Evolutionary conservation across 2,329 filamentous ascomycete genomes (phyloP), one percentile per base, ranked within the genome.

Genomic region (Alternaria triticina): DNA sequence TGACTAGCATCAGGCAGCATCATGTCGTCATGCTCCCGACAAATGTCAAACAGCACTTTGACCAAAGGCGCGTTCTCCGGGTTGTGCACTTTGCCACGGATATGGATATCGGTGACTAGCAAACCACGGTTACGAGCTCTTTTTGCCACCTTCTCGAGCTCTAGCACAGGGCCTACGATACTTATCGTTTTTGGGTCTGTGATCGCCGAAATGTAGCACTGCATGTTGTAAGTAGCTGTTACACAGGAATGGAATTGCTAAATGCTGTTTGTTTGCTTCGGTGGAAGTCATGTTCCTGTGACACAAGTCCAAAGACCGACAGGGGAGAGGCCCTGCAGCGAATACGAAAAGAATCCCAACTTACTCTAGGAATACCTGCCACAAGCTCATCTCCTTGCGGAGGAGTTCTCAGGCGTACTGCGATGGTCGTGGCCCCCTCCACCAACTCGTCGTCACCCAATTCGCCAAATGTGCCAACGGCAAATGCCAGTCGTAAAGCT

Each of bases 131-230:
- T 54, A 30, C 59, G 59, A 44, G 65, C 65, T 50, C 52, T 61
- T 6, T 57, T 25, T 28, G 57, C 57, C 22, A 73, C 52, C 43
- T 61, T 47, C 28, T 57, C 54, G 28, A 73, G 64, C n/a, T 57
- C 51, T 5, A 33, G 44, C 4, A 62, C 62, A 8, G 66, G 54
- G 11, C 68, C 68, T 12, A 73, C 70, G 15, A 72, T 64, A 57
- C 71, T 73, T 40, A 73, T 59, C 9, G 67, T 70, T 60, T 64
- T 71, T 17, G 70, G 70, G 23, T 72, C 71, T 13, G 70, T 72
- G 23, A 72, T 57, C 2, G 71, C 71, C 2, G 71, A 73, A 54
- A 72, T 59, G 44, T 73, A 71, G 20, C 52, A 63, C 64, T 66
- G 20, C 17, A 22, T 11, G 13, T 36, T 54, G 56, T 65, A n/a